Evolutionary conservation across 2,329 filamentous ascomycete genomes (phyloP).

Genomic region (Nannizziopsis arthrosporioides): DNA sequence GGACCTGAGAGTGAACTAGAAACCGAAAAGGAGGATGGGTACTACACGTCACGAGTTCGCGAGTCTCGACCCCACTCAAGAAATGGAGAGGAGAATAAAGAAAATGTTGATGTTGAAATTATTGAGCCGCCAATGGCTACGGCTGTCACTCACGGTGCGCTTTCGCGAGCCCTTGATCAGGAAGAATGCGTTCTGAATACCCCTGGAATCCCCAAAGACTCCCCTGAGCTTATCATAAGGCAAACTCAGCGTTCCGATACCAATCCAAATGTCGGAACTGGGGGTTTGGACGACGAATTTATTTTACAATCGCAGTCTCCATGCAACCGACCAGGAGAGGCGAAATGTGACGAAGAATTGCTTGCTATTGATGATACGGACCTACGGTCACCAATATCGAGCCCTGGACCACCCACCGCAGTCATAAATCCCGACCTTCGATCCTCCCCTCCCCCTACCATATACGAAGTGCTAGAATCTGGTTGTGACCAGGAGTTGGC

Average conservation of each 20-base stretch:
- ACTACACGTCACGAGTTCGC: slow-evolving; percentile 18
- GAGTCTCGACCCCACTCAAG: slow-evolving; percentile 22
- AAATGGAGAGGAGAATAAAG: slow-evolving; percentile 37
- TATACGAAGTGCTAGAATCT: neutral
- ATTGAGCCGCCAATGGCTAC: slow-evolving; percentile 22
- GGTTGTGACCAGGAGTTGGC: neutral
- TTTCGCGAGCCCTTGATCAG: slow-evolving; percentile 29
- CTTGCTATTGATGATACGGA: neutral
- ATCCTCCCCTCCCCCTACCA: neutral
- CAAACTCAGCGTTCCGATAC: slow-evolving; percentile 3
- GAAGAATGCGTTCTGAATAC: slow-evolving; percentile 17
- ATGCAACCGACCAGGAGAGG: neutral
- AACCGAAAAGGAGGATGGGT: slow-evolving; percentile 38
- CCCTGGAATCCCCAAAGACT: neutral
- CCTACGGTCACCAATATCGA: neutral
- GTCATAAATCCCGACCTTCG: neutral
- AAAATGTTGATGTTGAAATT: slow-evolving; percentile 30
- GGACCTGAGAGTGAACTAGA: slow-evolving; percentile 20
- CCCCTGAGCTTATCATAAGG: neutral
- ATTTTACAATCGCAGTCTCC: slow-evolving; percentile 12
- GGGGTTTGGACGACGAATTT: slow-evolving; percentile 1
- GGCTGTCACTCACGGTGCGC: slow-evolving; percentile 27
- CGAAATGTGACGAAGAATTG: neutral
- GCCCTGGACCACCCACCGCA: neutral
- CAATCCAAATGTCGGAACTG: neutral